Evolutionary conservation across 495 filamentous ascomycete species (phyloP), one percentile per base, ranked within the genome.

Genomic region (Daldinia vernicosa): DNA sequence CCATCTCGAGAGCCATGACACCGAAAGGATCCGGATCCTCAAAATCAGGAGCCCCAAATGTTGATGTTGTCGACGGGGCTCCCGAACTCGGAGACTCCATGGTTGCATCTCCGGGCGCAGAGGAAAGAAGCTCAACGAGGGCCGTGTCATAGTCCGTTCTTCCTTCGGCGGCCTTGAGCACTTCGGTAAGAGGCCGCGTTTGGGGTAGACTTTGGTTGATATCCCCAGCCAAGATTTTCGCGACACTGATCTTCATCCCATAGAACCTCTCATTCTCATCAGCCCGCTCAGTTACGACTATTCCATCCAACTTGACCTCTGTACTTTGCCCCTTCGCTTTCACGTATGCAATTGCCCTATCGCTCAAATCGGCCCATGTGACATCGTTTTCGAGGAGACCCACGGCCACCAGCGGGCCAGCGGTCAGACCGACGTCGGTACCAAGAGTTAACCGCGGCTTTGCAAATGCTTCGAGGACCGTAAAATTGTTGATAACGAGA

Each of bases 221-320:
- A 75, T 94, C 94, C 64, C 93, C 92, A 1, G 90, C 88, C 12
- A 97, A 80, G 62, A 97, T 94, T 66, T 97, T 92, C 19, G 84
- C 83, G n/a, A 93, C 91, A 14, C 86, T 84, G 51, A 96, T 85
- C 47, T 85, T 86, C 75, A 91, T 84, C 22, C 87, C 87, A 78
- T 95, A 97, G 72, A 96, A 97, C 6, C 88, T 84, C 77, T 93
- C 93, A 77, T 97, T 97, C 80, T 97, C 94, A 73, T 97, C 93
- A 3, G 86, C 88, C 19, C 94, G 87, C 77, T 97, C 94, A 57
- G 92, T 90, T 63, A 97, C 83, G 59, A 95, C 84, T 0, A 93
- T 95, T 1, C 94, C 94, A 67, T 96, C 92, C 27, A 97, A 82
- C 62, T 91, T 91, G 11, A 94, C 90, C 17, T 91, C 90, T 27